Base-by-base conservation (phyloP, 2,329 filamentous ascomycete species). In the Scedosporium aurantiacum region DNA sequence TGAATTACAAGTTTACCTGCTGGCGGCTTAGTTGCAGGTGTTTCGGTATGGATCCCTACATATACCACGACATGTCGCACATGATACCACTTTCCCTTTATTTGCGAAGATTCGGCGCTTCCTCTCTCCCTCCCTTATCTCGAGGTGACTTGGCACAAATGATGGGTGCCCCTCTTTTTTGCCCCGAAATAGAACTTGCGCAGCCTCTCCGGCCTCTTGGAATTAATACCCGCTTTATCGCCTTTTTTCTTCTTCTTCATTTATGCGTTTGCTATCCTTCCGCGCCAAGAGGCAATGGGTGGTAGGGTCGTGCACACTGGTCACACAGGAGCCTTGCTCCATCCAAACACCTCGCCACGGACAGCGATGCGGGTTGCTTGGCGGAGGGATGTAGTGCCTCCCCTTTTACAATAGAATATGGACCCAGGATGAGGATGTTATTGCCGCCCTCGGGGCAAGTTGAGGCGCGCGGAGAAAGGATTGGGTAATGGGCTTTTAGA, bases 31-130 rank as follows among this genome's bases (percentile, higher is more conserved):
- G 21, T 18, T 5, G 50, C 50, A 25, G 50, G 50, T 54, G n/a
- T 54, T 54, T 23, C 50, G 50, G 27, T 54, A 23, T 14, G 18
- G 50, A 7, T 6, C 12, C 2, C 21, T 23, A 54, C 50, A 54
- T 54, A 54, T 54, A 54, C 50, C 21, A 25, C 41, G 61, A 61
- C 50, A 63, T 45, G 23, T 28, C 57, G 57, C 57, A 57, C 57
- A 61, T 59, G 60, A 63, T 64, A 60, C 62, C 63, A 63, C 61
- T 61, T 65, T 63, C 60, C 61, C 64, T 62, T 66, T 61, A 61
- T 65, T 65, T 60, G 61, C 62, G 60, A 60, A 43, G 61, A 56
- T 57, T 60, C 60, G 4, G 43, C n/a, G 43, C 18, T 18, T 25
- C 21, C 6, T 8, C 18, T 27, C 16, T 64, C 61, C 61, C 59